Base-by-base conservation (phyloP, 2,329 filamentous ascomycete genomes). In the Mycocentrospora acerina region DNA sequence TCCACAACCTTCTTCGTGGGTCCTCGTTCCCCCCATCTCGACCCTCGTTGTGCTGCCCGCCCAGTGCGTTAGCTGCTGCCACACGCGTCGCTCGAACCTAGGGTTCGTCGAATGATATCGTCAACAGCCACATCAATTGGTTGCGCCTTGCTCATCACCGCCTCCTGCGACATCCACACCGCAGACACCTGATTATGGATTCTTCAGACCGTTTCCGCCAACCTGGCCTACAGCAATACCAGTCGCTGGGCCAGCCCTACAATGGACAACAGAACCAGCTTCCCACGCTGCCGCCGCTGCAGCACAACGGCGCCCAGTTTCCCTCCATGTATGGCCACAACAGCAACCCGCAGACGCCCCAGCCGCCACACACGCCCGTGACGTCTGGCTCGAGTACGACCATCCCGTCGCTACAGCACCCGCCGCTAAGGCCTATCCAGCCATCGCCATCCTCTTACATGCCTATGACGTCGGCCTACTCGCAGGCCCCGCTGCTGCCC, bases 271-370 rank as follows among this genome's bases (percentile, higher is more conserved):
- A 63, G 39, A 47, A 51, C 42, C 55, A 59, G 42, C 53, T 62
- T 37, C 62, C 60, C 37, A 64, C 62, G 27, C 57, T 67, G 37
- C 63, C 64, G 17, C 64, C 63, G 18, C 54, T 67, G n/a, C 19
- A 22, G 19, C 58, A 65, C 37, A 57, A 51, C 44, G 53, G 49
- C 39, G 35, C 55, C 30, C 56, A 55, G 37, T 66, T 53, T 39
- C 46, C 59, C 24, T 55, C 58, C 35, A 32, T 64, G 53, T 67
- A 67, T 51, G 51, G 51, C 36, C 60, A 64, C 47, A 55, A 59
- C 44, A 65, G 61, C 55, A 65, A 63, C 50, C 58, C 65, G 34
- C 65, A 68, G 54, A 65, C 64, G 49, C 64, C 64, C 36, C 56
- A 66, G 45, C 60, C 62, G 37, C 57, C 60, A 40, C 62, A 67